Percentiles rank a stretch among this genome's conserved stretches.
phyloP scores from a whole-genome alignment of 139 green algal species.

The Tetradesmus lagerheimii region DNA sequence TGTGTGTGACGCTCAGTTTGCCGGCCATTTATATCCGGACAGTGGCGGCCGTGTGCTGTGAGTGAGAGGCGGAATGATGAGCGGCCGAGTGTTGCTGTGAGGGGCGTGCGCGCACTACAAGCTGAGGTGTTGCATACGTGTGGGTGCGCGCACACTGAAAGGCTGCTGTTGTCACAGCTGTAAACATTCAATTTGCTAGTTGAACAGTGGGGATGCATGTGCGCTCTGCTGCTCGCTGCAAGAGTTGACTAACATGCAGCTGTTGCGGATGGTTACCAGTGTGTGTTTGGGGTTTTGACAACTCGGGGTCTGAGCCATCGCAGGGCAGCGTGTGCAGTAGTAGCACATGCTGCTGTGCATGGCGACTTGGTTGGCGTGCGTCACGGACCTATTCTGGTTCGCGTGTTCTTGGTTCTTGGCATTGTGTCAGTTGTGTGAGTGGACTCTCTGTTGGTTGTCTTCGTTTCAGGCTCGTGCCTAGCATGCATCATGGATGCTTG shows the following conservation, averaged over 20 bases:
- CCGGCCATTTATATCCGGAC: background rate
- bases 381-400: background rate
- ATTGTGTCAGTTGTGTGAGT: background rate
- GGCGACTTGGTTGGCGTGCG: background rate
- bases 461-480: background rate
- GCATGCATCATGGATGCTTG: background rate
- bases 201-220: background rate
- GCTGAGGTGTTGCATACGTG: background rate
- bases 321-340: background rate
- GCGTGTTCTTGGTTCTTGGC: background rate
- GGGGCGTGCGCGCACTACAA: background rate
- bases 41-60: background rate
- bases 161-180: background rate
- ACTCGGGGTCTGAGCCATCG: background rate
- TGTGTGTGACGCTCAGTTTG: background rate
- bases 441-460: background rate
- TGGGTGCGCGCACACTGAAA: background rate
- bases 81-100: background rate
- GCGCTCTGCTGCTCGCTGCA: background rate
- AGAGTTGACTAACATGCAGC: background rate
- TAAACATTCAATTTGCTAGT: background rate
- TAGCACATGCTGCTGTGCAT: background rate
- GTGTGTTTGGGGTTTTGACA: background rate
- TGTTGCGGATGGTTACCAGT: background rate
- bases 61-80: background rate